Evolutionary conservation across 495 filamentous ascomycete genomes (phyloP), one percentile per base, ranked within the genome.

Genomic region (Podospora comata): DNA sequence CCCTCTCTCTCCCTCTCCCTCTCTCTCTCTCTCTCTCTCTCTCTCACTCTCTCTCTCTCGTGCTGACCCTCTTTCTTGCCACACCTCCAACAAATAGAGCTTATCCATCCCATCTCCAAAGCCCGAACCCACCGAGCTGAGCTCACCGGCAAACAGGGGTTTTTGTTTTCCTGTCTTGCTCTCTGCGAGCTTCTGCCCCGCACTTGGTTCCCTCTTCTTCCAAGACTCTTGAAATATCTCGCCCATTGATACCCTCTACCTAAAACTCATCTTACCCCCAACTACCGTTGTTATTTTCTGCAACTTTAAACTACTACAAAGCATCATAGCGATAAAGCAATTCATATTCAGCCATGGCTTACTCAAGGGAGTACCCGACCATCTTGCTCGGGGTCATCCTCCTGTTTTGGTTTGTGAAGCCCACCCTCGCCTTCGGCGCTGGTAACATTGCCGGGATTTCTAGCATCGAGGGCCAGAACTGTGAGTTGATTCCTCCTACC

Each of bases 381-480:
- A 70, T 83, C 64, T 68, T 83, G 15, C 74, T 83, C 62, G 78
- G 76, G 68, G 76, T 83, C 59, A 60, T 91, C 62, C 73, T 92
- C 26, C 77, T 94, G 30, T 80, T 86, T 67, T 79, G 90, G 68
- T 84, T 84, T 57, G 85, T 87, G 23, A 80, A 84, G 54, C 90
- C 91, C 16, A 83, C 88, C 2, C 80, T 89, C 74, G 93, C 91
- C 13, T 97, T 97, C 73, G 93, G 93, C 27, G 93, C 93, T 65
- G 92, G 92, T 53, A 95, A 94, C 76, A 94, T 96, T 71, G 87
- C 87, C 65, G 75, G 90, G 5, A 85, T 91, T 64, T 88, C 92
- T 61, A 88, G 85, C 71, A 85, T 94, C 63, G 92, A 94, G 74
- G 93, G 93, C 66, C 81, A 88, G 70, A 96, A 96, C 77, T 97